Conservation (phyloP, 495 filamentous ascomycete species). For the Neurospora cerealis region DNA sequence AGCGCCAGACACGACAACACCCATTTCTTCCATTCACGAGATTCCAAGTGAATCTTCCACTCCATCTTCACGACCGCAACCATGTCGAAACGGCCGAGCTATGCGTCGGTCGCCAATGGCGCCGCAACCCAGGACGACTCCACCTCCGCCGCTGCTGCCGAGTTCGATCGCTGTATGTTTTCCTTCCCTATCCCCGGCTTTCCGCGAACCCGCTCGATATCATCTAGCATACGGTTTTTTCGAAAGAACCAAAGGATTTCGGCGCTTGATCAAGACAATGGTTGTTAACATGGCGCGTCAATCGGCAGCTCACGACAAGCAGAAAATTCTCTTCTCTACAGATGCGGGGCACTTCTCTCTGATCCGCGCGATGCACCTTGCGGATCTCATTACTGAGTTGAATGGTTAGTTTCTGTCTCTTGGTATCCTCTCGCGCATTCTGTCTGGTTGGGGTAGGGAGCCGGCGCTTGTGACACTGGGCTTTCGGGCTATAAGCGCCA, state of each 20-base stretch:
- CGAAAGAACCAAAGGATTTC: neutral
- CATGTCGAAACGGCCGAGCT: conserved; percentile 43
- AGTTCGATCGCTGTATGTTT: conserved; percentile 3
- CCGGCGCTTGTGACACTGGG: neutral
- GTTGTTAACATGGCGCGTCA: neutral
- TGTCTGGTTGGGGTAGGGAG: neutral
- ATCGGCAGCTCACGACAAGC: conserved; percentile 62
- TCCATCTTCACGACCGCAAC: neutral
- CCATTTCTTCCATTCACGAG: neutral
- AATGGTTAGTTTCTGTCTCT: conserved; percentile 53
- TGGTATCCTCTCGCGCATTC: neutral
- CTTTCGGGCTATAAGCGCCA: neutral
- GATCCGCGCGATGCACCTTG: conserved; percentile 77
- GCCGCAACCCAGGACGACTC: conserved; percentile 24
- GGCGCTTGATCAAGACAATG: neutral
- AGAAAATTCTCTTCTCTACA: conserved; percentile 69
- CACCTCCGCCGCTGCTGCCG: neutral
- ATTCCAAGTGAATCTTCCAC: neutral
- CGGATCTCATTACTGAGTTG: conserved; percentile 88
- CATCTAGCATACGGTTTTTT: neutral
- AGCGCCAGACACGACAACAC: neutral
- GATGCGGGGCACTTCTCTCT: conserved; percentile 63
- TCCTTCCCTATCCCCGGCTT: conserved; percentile 5
- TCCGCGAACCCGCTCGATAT: neutral
- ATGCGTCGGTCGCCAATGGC: conserved; percentile 27